Evolutionary conservation across 306 rosid species (phyloP), one percentile per base, ranked within the genome.

Genomic region (Lotus japonicus): DNA sequence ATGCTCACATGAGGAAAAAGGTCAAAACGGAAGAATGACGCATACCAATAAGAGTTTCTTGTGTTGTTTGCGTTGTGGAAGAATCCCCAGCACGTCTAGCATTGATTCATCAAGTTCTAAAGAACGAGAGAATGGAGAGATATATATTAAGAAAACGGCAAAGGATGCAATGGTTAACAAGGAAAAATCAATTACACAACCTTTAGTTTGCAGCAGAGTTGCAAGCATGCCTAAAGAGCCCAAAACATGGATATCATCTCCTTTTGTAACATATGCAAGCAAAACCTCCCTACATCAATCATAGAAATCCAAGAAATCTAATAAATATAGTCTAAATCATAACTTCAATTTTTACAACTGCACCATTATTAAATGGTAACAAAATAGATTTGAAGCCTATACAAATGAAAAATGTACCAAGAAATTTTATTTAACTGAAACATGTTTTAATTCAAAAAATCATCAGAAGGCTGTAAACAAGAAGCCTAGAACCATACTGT

Each of bases 11-110:
- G 67, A 9, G 44, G 9, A 72, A 42, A 42, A 43, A 19, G 46
- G 21, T 49, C 7, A 53, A 63, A 65, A 67, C 43, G 43, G 21
- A 65, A 82, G 60, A 77, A 73, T 31, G 16, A 23, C 46, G 21
- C 78, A 58, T 86, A 94, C 98, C 96, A 94, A 79, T 67, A 92
- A 60, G 46, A 86, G 88, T 78, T 88, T 90, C 83, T 94, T 94
- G 55, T 94, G 96, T 48, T 94, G 87, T 75, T 88, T 88, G 57
- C 98, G 92, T 68, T 86, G 97, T 14, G 98, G 98, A 80, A 94
- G 98, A 65, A 94, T 88, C 70, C 97, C 98, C 59, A 94, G 94
- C 54, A 86, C 92, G 54, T 94, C 97, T 58, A 88, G 87, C 96
- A 86, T 86, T 69, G 96, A 82, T 68, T 94, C 98, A 39, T 94